These are phyloP conservation scores for Arxiozyma slooffiae DNA, from an alignment of 1,139 yeast species.

Conservation along the genomic window DNA sequence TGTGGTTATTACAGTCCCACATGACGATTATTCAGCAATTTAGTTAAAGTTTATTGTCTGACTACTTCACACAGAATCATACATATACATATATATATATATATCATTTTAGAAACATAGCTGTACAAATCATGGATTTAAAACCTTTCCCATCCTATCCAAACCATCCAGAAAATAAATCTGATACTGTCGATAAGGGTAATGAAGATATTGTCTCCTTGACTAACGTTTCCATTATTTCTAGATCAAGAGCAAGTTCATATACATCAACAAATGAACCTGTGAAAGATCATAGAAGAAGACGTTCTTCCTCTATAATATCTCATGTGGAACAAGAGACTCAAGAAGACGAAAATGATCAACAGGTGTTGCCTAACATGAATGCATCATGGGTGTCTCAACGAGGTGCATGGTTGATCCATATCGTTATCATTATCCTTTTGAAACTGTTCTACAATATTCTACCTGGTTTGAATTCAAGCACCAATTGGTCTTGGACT, in stretches of 20 bases:
- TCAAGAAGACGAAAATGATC: slow-evolving; percentile 86
- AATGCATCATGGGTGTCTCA: slow-evolving; percentile 95
- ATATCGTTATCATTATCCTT: slow-evolving; percentile 67
- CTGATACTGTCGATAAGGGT: neutral
- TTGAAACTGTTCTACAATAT: slow-evolving; percentile 70
- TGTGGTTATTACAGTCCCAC: too few relatives aligned
- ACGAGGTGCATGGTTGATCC: slow-evolving; percentile 93
- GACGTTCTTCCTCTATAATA: slow-evolving; percentile 61
- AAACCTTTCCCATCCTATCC: slow-evolving; percentile 23
- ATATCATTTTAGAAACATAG: neutral
- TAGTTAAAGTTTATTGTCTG: too few relatives aligned
- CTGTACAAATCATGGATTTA: slow-evolving; percentile 7
- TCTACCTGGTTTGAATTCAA: slow-evolving; percentile 65
- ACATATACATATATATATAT: neutral
- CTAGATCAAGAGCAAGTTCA: slow-evolving; percentile 9
- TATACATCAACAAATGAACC: slow-evolving; percentile 26
- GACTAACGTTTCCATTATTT: slow-evolving; percentile 1
- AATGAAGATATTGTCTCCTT: slow-evolving; percentile 2
- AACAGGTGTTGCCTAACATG: slow-evolving; percentile 75
- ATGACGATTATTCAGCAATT: too few relatives aligned
- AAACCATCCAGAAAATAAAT: neutral
- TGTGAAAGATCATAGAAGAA: slow-evolving; percentile 33
- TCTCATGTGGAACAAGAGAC: slow-evolving; percentile 90
- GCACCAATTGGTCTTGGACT: slow-evolving; percentile 71
- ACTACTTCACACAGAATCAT: neutral